Conservation (phyloP, 805 yeast species). For the Candida andamanensis region DNA sequence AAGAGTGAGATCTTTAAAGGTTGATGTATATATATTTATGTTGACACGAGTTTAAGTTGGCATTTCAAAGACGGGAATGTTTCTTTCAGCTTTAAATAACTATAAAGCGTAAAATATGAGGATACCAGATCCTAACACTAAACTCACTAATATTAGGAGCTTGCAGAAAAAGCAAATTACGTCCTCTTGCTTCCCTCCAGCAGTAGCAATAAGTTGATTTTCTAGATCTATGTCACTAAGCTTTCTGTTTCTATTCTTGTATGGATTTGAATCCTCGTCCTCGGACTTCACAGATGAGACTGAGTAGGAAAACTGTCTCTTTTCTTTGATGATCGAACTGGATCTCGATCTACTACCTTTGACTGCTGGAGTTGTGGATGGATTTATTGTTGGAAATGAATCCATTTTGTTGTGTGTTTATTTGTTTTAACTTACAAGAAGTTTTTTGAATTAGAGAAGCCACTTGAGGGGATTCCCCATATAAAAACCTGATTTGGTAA, state of each 20-base stretch:
- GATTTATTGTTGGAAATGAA: no score
- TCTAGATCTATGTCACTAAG: slow-evolving; percentile 31
- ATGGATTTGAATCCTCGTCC: slow-evolving; percentile 2
- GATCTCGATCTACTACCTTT: slow-evolving; percentile 11
- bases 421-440: no score
- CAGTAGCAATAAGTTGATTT: slow-evolving; percentile 31
- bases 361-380: no score
- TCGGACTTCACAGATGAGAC: slow-evolving; percentile 11
- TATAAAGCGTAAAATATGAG: slow-evolving; percentile 32
- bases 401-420: no score
- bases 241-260: slow-evolving; percentile 18
- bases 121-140: slow-evolving; percentile 30
- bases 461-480: no score
- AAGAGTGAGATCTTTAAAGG: no score
- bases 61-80: no score
- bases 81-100: no score
- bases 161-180: slow-evolving; percentile 29
- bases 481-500: no score
- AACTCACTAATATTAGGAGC: slow-evolving; percentile 20
- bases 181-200: slow-evolving; percentile 33
- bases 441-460: no score
- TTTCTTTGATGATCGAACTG: slow-evolving; percentile 5
- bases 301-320: slow-evolving; percentile 11
- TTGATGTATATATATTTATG: not conserved
- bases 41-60: no score